Evolutionary conservation across 805 yeast genomes (phyloP).

Genomic region (Cyberlindnera veronae): DNA sequence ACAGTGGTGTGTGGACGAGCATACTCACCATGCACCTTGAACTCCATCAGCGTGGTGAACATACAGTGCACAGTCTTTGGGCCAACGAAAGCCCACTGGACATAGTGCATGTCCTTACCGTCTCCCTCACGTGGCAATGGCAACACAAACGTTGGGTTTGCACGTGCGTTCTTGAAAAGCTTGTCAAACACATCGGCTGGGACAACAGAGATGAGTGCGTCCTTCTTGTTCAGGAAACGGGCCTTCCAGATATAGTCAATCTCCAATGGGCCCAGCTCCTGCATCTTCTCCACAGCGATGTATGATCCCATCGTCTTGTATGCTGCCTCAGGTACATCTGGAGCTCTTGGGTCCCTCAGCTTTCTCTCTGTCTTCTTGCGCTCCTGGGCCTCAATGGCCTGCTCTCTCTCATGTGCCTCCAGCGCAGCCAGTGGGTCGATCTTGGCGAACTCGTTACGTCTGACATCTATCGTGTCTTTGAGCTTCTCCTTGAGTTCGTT

Average conservation of each 20-base stretch:
- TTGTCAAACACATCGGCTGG: conserved; percentile 55
- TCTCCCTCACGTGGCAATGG: conserved; percentile 70
- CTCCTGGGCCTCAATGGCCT: conserved; percentile 27
- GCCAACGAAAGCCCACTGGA: conserved; percentile 92
- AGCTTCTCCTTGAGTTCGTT: conserved; percentile 60
- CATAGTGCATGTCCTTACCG: conserved; percentile 79
- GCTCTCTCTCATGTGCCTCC: conserved; percentile 48
- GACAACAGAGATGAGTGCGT: conserved; percentile 63
- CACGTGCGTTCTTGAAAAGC: conserved; percentile 62
- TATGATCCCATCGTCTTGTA: conserved; percentile 71
- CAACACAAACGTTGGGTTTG: conserved; percentile 79
- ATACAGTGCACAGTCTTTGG: conserved; percentile 82
- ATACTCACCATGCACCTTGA: conserved; percentile 82
- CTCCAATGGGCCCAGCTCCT: conserved; percentile 53
- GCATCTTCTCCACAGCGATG: conserved; percentile 64
- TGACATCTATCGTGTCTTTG: conserved; percentile 55
- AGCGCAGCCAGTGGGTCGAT: conserved; percentile 69
- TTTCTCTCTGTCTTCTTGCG: conserved; percentile 23
- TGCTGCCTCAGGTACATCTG: conserved; percentile 43
- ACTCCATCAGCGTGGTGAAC: conserved; percentile 89
- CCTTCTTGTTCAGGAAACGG: conserved; percentile 61
- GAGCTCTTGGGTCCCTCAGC: conserved; percentile 35
- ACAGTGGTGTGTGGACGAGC: conserved; percentile 95
- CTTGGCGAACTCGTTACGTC: conserved; percentile 52
- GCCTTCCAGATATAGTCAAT: conserved; percentile 87